These are phyloP conservation scores for Trametes cingulata DNA, from an alignment of 768 basidiomycete genomes.

Conservation along the genomic window DNA sequence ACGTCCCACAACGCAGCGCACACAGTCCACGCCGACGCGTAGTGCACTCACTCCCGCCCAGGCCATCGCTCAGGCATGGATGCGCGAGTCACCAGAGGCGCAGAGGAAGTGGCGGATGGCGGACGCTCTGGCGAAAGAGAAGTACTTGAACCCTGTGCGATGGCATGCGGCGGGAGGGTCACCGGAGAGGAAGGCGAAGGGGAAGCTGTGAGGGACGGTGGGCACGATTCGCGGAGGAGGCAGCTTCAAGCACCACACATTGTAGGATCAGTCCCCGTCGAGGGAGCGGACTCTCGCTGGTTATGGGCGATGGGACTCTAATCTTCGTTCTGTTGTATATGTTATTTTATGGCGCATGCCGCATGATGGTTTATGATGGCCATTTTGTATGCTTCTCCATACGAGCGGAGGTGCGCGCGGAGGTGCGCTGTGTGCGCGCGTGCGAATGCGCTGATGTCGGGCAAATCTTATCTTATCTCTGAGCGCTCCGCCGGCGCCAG, in stretches of 20 bases:
- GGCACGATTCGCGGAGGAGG: constrained; percentile 21
- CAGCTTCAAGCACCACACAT: constrained; percentile 8
- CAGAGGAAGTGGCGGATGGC: constrained; percentile 62
- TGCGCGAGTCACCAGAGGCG: constrained; percentile 56
- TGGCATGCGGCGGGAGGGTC: constrained; percentile 21
- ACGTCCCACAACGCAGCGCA: constrained; percentile 22
- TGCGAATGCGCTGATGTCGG: background rate
- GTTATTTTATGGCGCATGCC: constrained; percentile 16
- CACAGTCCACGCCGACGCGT: constrained; percentile 18
- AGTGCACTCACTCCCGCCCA: constrained; percentile 50
- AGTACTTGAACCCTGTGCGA: constrained; percentile 44
- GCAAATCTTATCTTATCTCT: constrained; percentile 31
- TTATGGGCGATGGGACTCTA: constrained; percentile 21
- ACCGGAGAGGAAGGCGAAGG: constrained; percentile 35
- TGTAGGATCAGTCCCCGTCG: constrained; percentile 23
- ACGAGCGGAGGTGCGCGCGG: background rate
- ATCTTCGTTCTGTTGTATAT: constrained; percentile 22
- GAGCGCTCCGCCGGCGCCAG: background rate
- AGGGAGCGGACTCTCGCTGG: constrained; percentile 19
- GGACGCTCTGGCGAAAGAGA: constrained; percentile 47
- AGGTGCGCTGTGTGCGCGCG: background rate
- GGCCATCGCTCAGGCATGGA: constrained; percentile 71
- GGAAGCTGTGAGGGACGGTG: constrained; percentile 49
- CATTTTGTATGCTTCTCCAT: background rate
- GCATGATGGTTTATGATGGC: background rate